Evolutionary conservation across 129 eudicot species (phyloP), one percentile per base, ranked within the genome.

Genomic region (Tagetes erecta): DNA sequence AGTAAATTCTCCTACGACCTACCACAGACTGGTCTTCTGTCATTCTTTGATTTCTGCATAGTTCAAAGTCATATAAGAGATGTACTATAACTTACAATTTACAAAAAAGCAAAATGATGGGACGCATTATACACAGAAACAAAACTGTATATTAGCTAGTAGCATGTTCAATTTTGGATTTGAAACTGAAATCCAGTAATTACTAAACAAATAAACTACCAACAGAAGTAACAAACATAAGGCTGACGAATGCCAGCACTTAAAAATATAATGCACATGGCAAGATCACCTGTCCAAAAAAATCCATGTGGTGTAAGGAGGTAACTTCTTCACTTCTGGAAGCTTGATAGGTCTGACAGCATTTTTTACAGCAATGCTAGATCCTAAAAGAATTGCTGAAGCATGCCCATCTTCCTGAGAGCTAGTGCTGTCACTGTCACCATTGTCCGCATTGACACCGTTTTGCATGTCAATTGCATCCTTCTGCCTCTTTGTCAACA

Each of bases 1-100:
- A 92, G 81, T 92, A 92, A 52, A 92, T 92, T 80, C 97, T 87
- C 85, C 97, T 89, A 51, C 97, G 80, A 66, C 97, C 97, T 11
- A 92, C 84, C 56, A 92, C 96, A 47, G 97, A 92, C 72, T 92
- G 97, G 78, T 92, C 97, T 78, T 89, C 97, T 13, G 94, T 85
- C 97, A 92, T 92, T 84, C 96, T 92, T 70, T 85, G 97, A 75
- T 92, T 92, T 76, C 97, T 92, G 89, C 71, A 80, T 45, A 36
- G 63, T 55, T 63, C 57, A 81, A 31, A 41, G 65, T 67, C 50
- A 3, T 4, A 71, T 31, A 50, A 42, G 50, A 42, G 56, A 38
- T 41, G 46, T 40, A 75, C 12, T 65, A 63, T 3, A 41, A 65
- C 60, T 64, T 34, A 20, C 9, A 34, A 57, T 30, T 53, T 45